Evolutionary conservation across 1,284 basidiomycete species (phyloP).

Genomic region (Lignosus rhinocerotis): DNA sequence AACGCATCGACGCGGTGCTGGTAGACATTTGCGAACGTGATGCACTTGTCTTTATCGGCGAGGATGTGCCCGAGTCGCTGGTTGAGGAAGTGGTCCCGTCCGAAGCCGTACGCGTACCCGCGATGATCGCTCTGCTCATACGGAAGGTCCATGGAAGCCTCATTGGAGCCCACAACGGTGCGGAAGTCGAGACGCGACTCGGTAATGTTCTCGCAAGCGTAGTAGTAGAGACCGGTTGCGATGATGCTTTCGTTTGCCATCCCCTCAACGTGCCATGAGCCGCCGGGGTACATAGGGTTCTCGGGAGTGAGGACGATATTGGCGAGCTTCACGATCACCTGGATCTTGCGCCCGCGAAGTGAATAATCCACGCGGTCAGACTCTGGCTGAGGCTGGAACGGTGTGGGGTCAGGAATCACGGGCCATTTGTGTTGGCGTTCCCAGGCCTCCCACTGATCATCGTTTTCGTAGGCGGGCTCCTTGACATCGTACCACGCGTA

Average conservation of each 20-base stretch:
- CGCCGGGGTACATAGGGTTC: conserved; percentile 33
- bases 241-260: conserved; percentile 49
- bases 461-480: not conserved
- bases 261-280: conserved; percentile 39
- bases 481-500: not conserved
- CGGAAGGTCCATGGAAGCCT: not conserved
- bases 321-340: conserved; percentile 53
- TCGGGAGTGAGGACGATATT: conserved; percentile 50
- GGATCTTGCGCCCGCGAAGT: conserved; percentile 28
- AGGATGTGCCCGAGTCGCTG: conserved; percentile 27
- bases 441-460: not conserved
- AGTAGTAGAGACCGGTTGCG: conserved; percentile 42
- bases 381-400: not conserved
- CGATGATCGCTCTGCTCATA: conserved; percentile 5
- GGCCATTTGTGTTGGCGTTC: not conserved
- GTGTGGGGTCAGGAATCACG: conserved; percentile 3
- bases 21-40: conserved; percentile 38
- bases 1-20: conserved; percentile 38
- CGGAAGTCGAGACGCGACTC: conserved; percentile 19
- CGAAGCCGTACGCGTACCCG: conserved; percentile 4
- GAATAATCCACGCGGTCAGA: not conserved
- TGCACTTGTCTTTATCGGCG: conserved; percentile 25
- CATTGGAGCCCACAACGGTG: not conserved
- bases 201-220: conserved; percentile 19
- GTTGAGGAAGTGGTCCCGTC: not conserved